Evolutionary conservation across 2,329 filamentous ascomycete species (phyloP), one percentile per base, ranked within the genome.

Genomic region (Chrysoporthe puriensis): DNA sequence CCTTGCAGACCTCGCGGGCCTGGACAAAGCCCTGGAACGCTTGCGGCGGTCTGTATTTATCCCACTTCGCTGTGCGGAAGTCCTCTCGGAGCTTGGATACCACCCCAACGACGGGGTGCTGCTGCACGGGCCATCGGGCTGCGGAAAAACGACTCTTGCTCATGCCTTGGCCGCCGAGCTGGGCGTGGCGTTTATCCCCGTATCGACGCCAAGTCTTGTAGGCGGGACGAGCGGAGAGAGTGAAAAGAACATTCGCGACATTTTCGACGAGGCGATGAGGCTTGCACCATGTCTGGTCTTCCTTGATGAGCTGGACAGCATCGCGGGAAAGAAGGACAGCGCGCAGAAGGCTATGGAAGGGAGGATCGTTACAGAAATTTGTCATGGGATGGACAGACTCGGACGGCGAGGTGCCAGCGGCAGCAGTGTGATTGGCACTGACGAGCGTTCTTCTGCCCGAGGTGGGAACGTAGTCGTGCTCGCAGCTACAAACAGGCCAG

Each of bases 301-400:
- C 74, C 91, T 98, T 67, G 94, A 97, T 72, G 91, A 97, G 73
- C 92, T 98, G 63, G 94, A 99, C 77, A 90, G 91, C 4, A 96
- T 98, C 73, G 92, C 94, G 62, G 92, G 92, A 0, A 97, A 96
- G 77, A 85, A 91, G 66, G 93, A 97, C 70, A 92, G 88, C 65
- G 89, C 91, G 1, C 91, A 96, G 74, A 90, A 91, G 74, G 93
- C 97, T 71, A 95, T 96, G 88, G 94, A 97, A 76, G 92, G 93
- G 75, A 85, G 94, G 64, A 96, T 96, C 70, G 90, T 96, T 14
- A 88, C 89, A 0, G 92, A 97, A 75, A 88, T 98, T 71, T 82
- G 93, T 66, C 90, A 91, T 26, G 96, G 94, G 67, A 96, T 98
- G 91, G 91, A 94, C 74, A 90, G 91, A 66, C 83, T 98, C 48